A percentile compares a stretch with the other conserved stretches of the same genome.
phyloP scores from a whole-genome alignment of 2,329 filamentous ascomycete species.

The Hypoxylon sp. region DNA sequence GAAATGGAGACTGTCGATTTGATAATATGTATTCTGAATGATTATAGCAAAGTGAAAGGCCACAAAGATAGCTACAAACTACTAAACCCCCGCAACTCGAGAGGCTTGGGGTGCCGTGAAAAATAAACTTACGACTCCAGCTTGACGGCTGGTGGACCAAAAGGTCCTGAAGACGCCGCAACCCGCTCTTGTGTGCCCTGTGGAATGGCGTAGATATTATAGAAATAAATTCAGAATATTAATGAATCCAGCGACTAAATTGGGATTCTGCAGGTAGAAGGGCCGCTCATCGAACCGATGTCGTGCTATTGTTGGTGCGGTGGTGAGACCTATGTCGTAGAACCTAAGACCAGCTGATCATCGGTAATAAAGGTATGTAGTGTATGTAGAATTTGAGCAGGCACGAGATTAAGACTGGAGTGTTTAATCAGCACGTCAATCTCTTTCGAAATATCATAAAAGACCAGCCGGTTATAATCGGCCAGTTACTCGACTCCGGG shows the following conservation, averaged over 20 bases:
- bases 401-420: slow-evolving; percentile 29
- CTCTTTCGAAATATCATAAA: slow-evolving; percentile 25
- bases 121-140: slow-evolving; percentile 54
- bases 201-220: slow-evolving; percentile 42
- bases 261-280: slow-evolving; percentile 31
- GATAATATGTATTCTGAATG: not conserved
- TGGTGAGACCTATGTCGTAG: slow-evolving; percentile 47
- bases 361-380: slow-evolving; percentile 30
- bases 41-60: not conserved
- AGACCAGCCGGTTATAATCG: slow-evolving; percentile 15
- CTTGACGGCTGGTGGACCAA: slow-evolving; percentile 55
- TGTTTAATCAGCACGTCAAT: slow-evolving; percentile 33
- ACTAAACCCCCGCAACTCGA: slow-evolving; percentile 9
- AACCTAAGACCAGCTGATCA: slow-evolving; percentile 43
- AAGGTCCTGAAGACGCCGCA: slow-evolving; percentile 49
- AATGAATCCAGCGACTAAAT: slow-evolving; percentile 32
- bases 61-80: slow-evolving; percentile 8
- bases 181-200: slow-evolving; percentile 41
- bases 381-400: slow-evolving; percentile 21
- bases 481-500: slow-evolving; percentile 22
- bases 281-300: slow-evolving; percentile 35
- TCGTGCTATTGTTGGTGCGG: slow-evolving; percentile 33
- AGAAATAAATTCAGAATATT: slow-evolving; percentile 41
- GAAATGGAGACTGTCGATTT: slow-evolving; percentile 11
- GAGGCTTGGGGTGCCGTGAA: not conserved